These are phyloP conservation scores for Grosmannia penicillata DNA, from an alignment of 2,329 filamentous ascomycete species.

Conservation along the genomic window DNA sequence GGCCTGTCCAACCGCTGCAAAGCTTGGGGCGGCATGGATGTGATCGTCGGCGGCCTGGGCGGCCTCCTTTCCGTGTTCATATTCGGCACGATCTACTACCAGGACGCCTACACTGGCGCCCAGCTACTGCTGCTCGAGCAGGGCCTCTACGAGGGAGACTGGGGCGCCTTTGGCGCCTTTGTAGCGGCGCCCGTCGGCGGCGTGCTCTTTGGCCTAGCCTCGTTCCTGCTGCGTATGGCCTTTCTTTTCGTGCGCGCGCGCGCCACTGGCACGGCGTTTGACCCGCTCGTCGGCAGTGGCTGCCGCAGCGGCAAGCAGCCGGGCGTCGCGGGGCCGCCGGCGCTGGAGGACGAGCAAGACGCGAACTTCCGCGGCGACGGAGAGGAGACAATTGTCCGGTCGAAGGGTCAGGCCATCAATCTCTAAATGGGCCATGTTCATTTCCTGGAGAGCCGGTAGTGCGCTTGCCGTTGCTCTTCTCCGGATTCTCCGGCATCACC, in stretches of 20 bases:
- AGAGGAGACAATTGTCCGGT: too few species aligned
- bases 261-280: conserved; percentile 45
- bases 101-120: conserved; percentile 45
- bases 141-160: conserved; percentile 63
- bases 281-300: too few species aligned
- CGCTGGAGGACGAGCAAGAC: too few species aligned
- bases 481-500: too few species aligned
- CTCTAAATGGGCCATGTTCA: too few species aligned
- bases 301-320: conserved; percentile 22
- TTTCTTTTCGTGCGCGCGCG: conserved; percentile 45
- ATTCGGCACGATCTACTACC: conserved; percentile 68
- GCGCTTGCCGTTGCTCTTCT: too few species aligned
- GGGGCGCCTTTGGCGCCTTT: conserved; percentile 73
- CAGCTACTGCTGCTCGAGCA: conserved; percentile 57
- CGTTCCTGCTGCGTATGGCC: conserved; percentile 42
- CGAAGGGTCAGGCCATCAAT: too few species aligned
- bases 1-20: conserved; percentile 51
- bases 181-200: conserved; percentile 66
- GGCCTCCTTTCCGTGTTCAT: conserved; percentile 69
- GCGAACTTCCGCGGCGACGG: background rate
- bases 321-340: too few species aligned
- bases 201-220: conserved; percentile 53
- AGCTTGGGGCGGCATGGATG: conserved; percentile 70
- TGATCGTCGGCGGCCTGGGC: conserved; percentile 62
- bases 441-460: too few species aligned